Conservation (phyloP, 2,329 filamentous ascomycete genomes). For the Aspergillus sergii region DNA sequence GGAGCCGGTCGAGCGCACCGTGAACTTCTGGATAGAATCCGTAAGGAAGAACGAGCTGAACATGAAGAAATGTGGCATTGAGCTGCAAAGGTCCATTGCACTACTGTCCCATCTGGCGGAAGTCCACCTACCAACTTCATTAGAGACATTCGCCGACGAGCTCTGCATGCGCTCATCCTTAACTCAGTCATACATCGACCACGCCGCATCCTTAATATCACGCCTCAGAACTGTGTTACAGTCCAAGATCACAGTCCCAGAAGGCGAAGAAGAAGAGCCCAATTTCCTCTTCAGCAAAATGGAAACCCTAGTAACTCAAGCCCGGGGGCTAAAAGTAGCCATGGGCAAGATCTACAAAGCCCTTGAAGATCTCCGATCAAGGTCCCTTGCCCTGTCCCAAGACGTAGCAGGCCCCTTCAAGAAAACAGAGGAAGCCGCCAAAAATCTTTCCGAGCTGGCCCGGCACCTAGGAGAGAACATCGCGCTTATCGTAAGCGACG, state of each 20-base stretch:
- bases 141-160: conserved; percentile 76
- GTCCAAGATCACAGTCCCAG: conserved; percentile 58
- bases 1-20: conserved; percentile 83
- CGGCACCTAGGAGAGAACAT: conserved; percentile 69
- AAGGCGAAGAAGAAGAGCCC: conserved; percentile 70
- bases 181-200: conserved; percentile 81
- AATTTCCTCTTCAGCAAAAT: conserved; percentile 70
- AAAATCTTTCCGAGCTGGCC: conserved; percentile 67
- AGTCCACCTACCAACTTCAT: conserved; percentile 70
- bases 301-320: conserved; percentile 72
- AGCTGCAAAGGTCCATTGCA: conserved; percentile 81
- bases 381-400: conserved; percentile 72
- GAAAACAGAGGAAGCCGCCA: conserved; percentile 65
- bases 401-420: conserved; percentile 72
- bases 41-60: conserved; percentile 83
- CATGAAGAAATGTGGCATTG: conserved; percentile 77
- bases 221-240: conserved; percentile 69
- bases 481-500: conserved; percentile 68
- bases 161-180: conserved; percentile 75
- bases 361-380: conserved; percentile 73
- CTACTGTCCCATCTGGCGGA: conserved; percentile 85
- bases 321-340: conserved; percentile 80
- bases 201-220: conserved; percentile 68
- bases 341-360: conserved; percentile 76
- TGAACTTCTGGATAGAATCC: conserved; percentile 86